phyloP scores from a whole-genome alignment of 2,329 filamentous ascomycete species.

The Cercospora sp. region DNA sequence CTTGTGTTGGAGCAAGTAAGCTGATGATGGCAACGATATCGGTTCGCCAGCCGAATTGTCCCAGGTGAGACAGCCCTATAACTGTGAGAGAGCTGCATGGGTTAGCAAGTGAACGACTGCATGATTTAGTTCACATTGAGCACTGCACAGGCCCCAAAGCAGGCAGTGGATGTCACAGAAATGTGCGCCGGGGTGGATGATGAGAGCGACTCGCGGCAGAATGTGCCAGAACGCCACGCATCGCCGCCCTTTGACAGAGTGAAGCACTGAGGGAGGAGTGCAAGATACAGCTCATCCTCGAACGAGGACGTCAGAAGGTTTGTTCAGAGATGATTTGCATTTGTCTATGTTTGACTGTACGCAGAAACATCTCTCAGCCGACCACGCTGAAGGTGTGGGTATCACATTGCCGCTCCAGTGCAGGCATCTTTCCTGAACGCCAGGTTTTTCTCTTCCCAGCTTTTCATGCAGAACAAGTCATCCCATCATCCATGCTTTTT shows the following conservation, averaged over 20 bases:
- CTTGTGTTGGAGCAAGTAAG: background rate
- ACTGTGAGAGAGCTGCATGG: background rate
- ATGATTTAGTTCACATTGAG: background rate
- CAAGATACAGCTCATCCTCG: conserved; percentile 35
- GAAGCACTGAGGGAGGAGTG: background rate
- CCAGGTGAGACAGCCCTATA: background rate
- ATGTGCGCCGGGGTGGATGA: background rate
- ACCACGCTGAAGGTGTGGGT: conserved; percentile 49
- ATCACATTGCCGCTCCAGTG: conserved; percentile 25
- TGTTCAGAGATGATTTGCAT: conserved; percentile 53
- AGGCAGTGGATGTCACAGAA: background rate
- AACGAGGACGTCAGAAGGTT: conserved; percentile 44
- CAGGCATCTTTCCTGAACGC: conserved; percentile 19
- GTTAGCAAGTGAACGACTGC: background rate
- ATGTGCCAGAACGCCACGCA: background rate
- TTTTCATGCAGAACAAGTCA: conserved; percentile 21
- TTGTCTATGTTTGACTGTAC: conserved; percentile 42
- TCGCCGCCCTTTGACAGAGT: background rate
- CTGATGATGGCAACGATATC: background rate
- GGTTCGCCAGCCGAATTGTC: background rate
- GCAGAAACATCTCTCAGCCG: conserved; percentile 51
- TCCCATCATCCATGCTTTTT: conserved; percentile 18
- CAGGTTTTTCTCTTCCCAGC: conserved; percentile 24
- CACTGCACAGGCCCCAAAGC: background rate
- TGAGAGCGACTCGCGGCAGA: background rate